Evolutionary conservation across 371 early-diverging fungal species (phyloP).

Genomic region (Zopfochytrium polystomum): DNA sequence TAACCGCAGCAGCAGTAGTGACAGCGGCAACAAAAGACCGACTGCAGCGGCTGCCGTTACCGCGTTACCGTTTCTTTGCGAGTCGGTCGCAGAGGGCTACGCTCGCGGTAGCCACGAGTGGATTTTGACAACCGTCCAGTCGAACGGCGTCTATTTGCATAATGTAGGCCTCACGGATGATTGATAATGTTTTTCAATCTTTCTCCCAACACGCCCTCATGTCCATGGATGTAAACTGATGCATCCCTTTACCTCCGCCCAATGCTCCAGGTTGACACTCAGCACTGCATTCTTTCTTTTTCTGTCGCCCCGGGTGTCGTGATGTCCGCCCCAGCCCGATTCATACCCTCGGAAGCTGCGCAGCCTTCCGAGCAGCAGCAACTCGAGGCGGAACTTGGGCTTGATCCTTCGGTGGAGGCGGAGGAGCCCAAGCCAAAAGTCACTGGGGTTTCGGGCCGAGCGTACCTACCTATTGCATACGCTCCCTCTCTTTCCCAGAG

Average conservation of each 20-base stretch:
- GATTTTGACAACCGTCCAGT: slow-evolving; percentile 13
- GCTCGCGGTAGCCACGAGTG: slow-evolving; percentile 3
- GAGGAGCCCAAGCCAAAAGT: background rate
- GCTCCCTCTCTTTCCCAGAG: too few species aligned
- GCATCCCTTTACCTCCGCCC: background rate
- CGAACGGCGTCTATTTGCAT: slow-evolving; percentile 17
- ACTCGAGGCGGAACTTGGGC: background rate
- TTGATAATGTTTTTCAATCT: background rate
- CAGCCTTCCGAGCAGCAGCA: background rate
- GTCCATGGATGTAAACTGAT: background rate
- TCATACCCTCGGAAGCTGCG: slow-evolving; percentile 2
- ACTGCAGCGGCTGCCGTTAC: background rate
- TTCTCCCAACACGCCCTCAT: background rate
- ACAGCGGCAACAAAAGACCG: too few species aligned
- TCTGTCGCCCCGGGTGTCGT: slow-evolving; percentile 13
- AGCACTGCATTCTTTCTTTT: slow-evolving; percentile 23
- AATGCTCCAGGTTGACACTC: slow-evolving; percentile 10
- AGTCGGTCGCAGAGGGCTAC: background rate
- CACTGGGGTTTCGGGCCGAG: background rate
- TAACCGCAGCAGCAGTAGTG: too few species aligned
- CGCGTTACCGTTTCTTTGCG: slow-evolving; percentile 9
- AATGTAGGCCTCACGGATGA: slow-evolving; percentile 9
- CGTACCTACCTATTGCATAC: too few species aligned
- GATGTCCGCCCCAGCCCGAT: slow-evolving; percentile 10
- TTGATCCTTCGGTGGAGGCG: background rate